These are phyloP conservation scores for Zalaria sp. DNA, from an alignment of 2,329 filamentous ascomycete genomes.

Conservation along the genomic window DNA sequence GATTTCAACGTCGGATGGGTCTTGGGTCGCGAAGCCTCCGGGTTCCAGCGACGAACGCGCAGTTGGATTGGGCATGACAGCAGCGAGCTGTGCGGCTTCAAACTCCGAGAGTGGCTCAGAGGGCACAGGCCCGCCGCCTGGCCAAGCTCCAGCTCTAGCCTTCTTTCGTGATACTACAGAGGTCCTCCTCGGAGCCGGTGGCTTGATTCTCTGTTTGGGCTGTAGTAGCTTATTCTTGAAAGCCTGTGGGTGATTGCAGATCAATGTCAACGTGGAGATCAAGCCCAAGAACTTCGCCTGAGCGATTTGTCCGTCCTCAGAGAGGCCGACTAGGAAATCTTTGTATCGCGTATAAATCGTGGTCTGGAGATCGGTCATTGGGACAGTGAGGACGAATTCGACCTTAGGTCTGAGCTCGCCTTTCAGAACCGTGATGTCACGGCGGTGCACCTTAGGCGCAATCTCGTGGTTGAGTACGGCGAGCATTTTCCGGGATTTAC, in stretches of 20 bases:
- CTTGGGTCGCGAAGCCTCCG: no score
- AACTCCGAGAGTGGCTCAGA: no score
- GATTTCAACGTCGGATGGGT: no score
- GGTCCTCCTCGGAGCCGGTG: no score
- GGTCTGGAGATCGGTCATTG: constrained; percentile 52
- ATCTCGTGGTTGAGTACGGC: constrained; percentile 58
- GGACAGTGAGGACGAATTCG: constrained; percentile 68
- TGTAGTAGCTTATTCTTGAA: constrained; percentile 36
- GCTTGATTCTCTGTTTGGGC: constrained; percentile 8
- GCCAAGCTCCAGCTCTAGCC: no score
- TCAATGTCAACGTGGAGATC: constrained; percentile 36
- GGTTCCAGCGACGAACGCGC: no score
- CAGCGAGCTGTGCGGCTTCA: no score
- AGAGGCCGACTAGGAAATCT: constrained; percentile 19
- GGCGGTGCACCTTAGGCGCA: constrained; percentile 63
- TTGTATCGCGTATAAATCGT: constrained; percentile 44
- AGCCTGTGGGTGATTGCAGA: constrained; percentile 45
- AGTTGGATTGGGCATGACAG: no score
- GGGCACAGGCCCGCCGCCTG: no score
- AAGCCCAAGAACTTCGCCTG: constrained; percentile 39
- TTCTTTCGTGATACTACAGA: no score
- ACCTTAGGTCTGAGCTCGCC: constrained; percentile 58
- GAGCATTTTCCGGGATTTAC: constrained; percentile 51
- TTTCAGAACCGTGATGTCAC: constrained; percentile 53
- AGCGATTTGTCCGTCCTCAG: constrained; percentile 19